Percentiles rank a stretch among this genome's conserved stretches.
phyloP scores from a whole-genome alignment of 345 rosid genomes.

The Linum trigynum region DNA sequence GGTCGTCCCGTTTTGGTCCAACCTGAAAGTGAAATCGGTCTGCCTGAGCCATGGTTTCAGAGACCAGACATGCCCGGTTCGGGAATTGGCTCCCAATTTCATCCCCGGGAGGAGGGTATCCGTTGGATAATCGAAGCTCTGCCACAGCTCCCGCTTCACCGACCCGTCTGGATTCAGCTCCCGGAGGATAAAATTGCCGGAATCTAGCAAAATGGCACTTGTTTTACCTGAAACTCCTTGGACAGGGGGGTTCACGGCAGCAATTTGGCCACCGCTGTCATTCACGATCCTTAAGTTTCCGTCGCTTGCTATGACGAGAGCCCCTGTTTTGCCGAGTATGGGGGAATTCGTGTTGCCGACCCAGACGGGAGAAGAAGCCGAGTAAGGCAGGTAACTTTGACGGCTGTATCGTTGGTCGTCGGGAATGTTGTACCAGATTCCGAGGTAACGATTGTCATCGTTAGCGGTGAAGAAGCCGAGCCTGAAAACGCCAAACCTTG shows the following conservation, averaged over 20 bases:
- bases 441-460: not conserved
- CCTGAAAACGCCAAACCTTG: conserved; percentile 4
- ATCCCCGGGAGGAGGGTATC: conserved; percentile 27
- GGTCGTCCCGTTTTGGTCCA: conserved; percentile 17
- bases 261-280: not conserved
- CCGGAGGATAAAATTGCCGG: conserved; percentile 30
- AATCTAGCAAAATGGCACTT: conserved; percentile 22
- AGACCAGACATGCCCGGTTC: conserved; percentile 24
- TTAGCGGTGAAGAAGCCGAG: conserved; percentile 5
- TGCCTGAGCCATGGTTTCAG: conserved; percentile 21
- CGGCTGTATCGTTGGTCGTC: no score
- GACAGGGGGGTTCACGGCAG: conserved; percentile 4
- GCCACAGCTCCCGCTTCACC: conserved; percentile 9
- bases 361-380: not conserved
- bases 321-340: not conserved
- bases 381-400: not conserved
- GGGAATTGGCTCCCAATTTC: conserved; percentile 33
- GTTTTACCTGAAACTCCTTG: conserved; percentile 14
- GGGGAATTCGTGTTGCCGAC: conserved; percentile 13
- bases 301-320: conserved; percentile 1
- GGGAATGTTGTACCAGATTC: not conserved
- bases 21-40: conserved; percentile 10
- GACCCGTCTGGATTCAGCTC: conserved; percentile 27
- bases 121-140: conserved; percentile 13
- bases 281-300: conserved; percentile 3